Percentiles rank a stretch among this genome's conserved stretches.
These are phyloP conservation scores for Tuctoria greenei DNA, from an alignment of 176 grass and related monocot species.

Conservation along the genomic window DNA sequence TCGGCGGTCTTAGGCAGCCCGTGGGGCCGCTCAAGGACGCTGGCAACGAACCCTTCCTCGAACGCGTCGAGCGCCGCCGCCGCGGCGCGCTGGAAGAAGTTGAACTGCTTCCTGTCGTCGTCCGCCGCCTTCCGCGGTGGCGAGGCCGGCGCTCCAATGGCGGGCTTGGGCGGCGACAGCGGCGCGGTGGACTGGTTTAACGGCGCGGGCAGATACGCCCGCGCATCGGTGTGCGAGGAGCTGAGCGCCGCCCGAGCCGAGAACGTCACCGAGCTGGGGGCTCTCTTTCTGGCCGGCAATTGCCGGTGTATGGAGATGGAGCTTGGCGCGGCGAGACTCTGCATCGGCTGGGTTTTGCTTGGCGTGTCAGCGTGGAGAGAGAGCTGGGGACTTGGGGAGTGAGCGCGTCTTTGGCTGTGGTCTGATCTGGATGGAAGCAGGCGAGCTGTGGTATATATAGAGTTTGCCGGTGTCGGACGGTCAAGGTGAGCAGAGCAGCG, in stretches of 20 bases:
- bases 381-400: neutral
- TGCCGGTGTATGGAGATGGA: conserved; percentile 42
- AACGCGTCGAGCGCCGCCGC: conserved; percentile 58
- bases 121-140: neutral
- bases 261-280: conserved; percentile 29
- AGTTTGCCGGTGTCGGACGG: neutral
- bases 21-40: conserved; percentile 59
- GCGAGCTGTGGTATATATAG: conserved; percentile 49
- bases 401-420: neutral
- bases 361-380: neutral
- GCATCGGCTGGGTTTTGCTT: conserved; percentile 22
- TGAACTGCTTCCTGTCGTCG: conserved; percentile 10
- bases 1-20: conserved; percentile 67
- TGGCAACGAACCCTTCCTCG: conserved; percentile 65
- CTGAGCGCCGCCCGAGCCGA: conserved; percentile 33
- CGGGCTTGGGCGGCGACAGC: neutral
- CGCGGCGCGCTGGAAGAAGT: conserved; percentile 59
- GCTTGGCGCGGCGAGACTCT: conserved; percentile 31
- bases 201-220: neutral
- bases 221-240: neutral
- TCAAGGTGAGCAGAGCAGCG: neutral
- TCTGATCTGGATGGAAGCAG: neutral
- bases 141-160: conserved; percentile 35
- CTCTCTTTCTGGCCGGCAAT: neutral
- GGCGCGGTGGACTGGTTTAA: neutral